Conservation (phyloP, 2,329 filamentous ascomycete species). For the Fusarium papillatum region DNA sequence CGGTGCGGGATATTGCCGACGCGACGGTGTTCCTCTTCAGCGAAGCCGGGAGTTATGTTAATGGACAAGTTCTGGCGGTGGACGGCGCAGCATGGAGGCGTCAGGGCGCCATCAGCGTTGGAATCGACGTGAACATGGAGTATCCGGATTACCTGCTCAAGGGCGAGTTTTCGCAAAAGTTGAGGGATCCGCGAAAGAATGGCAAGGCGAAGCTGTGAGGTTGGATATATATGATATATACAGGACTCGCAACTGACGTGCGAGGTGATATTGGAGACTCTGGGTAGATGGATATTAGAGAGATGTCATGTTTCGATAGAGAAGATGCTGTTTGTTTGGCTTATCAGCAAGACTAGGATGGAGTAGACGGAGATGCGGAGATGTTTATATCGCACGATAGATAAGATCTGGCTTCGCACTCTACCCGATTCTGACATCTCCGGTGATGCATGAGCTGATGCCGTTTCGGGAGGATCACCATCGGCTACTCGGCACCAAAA, state of each 20-base stretch:
- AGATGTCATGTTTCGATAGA: background rate
- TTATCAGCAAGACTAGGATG: slow-evolving; percentile 10
- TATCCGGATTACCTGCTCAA: slow-evolving; percentile 65
- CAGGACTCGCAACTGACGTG: background rate
- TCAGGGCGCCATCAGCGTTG: slow-evolving; percentile 60
- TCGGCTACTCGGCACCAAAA: background rate
- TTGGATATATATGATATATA: background rate
- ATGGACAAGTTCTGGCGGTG: slow-evolving; percentile 84
- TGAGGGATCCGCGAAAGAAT: slow-evolving; percentile 51
- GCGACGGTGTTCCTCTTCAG: slow-evolving; percentile 92
- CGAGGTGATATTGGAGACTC: background rate
- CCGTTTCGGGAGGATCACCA: background rate
- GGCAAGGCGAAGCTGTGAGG: slow-evolving; percentile 56
- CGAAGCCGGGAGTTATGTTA: slow-evolving; percentile 88
- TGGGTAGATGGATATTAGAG: background rate
- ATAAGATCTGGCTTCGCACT: slow-evolving; percentile 15
- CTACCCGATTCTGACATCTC: slow-evolving; percentile 22
- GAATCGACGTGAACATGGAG: slow-evolving; percentile 60
- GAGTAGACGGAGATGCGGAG: slow-evolving; percentile 32
- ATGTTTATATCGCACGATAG: slow-evolving; percentile 26
- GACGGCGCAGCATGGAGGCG: slow-evolving; percentile 72
- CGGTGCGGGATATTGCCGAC: slow-evolving; percentile 90
- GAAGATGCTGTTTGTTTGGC: background rate
- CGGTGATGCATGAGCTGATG: slow-evolving; percentile 24
- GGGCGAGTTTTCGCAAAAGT: slow-evolving; percentile 50